Base-by-base conservation (phyloP, 169 alveolate genomes). In the Eimeria praecox region DNA sequence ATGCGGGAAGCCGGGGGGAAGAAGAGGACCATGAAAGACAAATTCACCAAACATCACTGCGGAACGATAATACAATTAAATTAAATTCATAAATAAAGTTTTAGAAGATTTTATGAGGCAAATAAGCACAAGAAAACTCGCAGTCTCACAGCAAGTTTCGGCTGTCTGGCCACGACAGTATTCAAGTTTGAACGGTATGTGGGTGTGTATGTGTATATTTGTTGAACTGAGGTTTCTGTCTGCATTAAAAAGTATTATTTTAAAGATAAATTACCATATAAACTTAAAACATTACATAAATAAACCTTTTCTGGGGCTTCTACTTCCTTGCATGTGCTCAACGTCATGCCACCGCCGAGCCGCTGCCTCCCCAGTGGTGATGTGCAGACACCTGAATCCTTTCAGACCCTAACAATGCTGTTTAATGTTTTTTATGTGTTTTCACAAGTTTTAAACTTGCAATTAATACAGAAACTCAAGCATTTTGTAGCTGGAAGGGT, bases 11-110 rank as follows among this genome's bases (percentile, higher is more conserved):
- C 56, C 33, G 38, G 46, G 54, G 30, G 56, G 20, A 35, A 33
- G 42, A 69, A 56, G 92, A 44, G 78, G 59, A 30, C 20, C 92
- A 85, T 85, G 73, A 85, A 85, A 1, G 78, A 38, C n/a, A 35
- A 85, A 33, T 35, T 2, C 6, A n/a, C 33, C 49, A 33, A 49
- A 20, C 92, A 85, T 85, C 56, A 18, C 92, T 40, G 92, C 30
- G 14, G 22, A 56, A 33, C 54, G 69, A n/a, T 46, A 6, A 49
- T n/a, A 35, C 18, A 6, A 24, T 10, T 10, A 42, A 27, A 18
- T 14, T 35, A 40, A 40, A 35, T 9, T 16, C 35, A 73, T 9
- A 9, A 20, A 3, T 73, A 54, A 42, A 16, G 20, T 40, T 12
- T 64, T 38, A 24, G 9, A 38, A 24, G 20, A 38, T 64, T 64